Conservation (phyloP, 768 basidiomycete genomes). For the Tubosaeta sp. region DNA sequence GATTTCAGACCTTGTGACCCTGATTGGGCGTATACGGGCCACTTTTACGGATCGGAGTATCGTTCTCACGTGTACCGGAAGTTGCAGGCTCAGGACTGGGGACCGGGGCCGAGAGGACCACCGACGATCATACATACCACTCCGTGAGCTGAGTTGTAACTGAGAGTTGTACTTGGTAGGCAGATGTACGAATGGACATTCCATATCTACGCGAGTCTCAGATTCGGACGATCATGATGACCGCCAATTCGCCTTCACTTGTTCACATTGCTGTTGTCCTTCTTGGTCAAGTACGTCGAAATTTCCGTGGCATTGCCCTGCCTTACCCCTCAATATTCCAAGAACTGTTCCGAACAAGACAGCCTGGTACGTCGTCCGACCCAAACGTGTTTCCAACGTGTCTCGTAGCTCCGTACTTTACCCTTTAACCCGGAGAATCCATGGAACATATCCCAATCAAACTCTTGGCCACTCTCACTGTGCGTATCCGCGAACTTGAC, state of each 20-base stretch:
- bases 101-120: constrained; percentile 23
- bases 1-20: constrained; percentile 19
- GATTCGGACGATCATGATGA: not conserved
- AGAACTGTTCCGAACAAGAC: constrained; percentile 18
- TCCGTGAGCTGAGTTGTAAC: constrained; percentile 12
- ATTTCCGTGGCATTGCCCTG: constrained; percentile 21
- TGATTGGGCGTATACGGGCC: constrained; percentile 27
- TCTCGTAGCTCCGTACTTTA: constrained; percentile 8
- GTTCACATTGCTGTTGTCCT: not conserved
- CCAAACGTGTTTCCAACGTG: constrained; percentile 32
- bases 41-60: constrained; percentile 31
- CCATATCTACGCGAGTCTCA: too few relatives aligned
- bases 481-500: constrained; percentile 10
- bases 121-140: constrained; percentile 26
- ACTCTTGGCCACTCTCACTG: constrained; percentile 17
- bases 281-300: constrained; percentile 7
- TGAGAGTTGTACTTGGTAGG: not conserved
- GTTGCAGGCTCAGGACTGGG: constrained; percentile 27
- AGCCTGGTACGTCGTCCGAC: constrained; percentile 15
- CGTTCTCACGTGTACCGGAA: constrained; percentile 29
- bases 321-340: constrained; percentile 3
- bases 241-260: constrained; percentile 2
- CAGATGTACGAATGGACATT: constrained; percentile 1
- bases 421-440: constrained; percentile 26
- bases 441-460: constrained; percentile 21